Evolutionary conservation across 2,329 filamentous ascomycete genomes (phyloP), one percentile per base, ranked within the genome.

Genomic region (Xylariaceae sp.): DNA sequence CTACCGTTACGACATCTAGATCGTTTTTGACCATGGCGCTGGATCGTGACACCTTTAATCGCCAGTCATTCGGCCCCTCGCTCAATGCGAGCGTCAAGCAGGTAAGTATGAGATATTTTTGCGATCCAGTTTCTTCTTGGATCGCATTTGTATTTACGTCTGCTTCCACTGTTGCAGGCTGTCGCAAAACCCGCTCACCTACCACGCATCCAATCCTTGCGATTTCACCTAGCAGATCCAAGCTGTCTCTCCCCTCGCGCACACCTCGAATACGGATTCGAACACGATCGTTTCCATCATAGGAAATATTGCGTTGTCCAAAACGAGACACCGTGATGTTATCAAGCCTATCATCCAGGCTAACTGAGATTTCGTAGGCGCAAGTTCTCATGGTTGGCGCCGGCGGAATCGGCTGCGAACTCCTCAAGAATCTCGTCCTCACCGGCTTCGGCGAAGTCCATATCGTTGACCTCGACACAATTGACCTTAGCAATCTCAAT

Each of bases 401-500:
- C 50, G 94, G 94, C 58, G 94, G 94, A 58, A 99, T 99, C 69
- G 94, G 94, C 64, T 99, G 94, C 76, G 94, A 99, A 76, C 82
- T 99, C 6, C 84, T 99, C 60, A 99, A 99, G 80, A 96, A 97
- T 73, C 85, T 99, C 52, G 91, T 93, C 37, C 86, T 96, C 42
- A 89, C 87, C 36, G 92, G 93, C 62, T 99, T 96, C 65, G 91
- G 91, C 61, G 89, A 96, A 75, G 86, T 97, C 44, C 90, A 96
- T 72, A 87, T 97, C 39, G 91, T 99, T 63, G 94, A 99, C 73
- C 88, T 99, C 55, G 94, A 99, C 72, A 99, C 94, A 1, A 97
- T 99, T 75, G 94, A 99, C 70, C 81, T 99, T 18, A 96, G 92
- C 75, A 99, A 99, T 70, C 82, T 99, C 44, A 99, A 99, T 67